These are phyloP conservation scores for Skeletonema tropicum DNA, from an alignment of 108 stramenopile genomes.

Conservation along the genomic window DNA sequence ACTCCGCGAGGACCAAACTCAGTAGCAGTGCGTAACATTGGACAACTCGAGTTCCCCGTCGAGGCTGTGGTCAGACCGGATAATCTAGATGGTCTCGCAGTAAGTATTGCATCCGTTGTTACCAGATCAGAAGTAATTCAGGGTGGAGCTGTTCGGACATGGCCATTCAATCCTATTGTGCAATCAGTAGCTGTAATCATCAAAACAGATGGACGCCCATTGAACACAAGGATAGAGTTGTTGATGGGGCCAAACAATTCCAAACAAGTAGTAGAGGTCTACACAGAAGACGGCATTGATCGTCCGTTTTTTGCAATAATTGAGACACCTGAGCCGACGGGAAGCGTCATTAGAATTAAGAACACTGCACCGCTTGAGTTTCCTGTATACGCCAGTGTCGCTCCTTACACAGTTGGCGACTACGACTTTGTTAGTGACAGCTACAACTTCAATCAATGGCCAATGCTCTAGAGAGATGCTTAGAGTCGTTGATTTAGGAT, in stretches of 20 bases:
- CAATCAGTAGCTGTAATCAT: conserved; percentile 68
- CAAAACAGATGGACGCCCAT: conserved; percentile 79
- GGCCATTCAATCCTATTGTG: conserved; percentile 72
- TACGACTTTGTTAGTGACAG: not conserved
- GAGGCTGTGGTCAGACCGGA: conserved; percentile 67
- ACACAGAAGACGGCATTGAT: conserved; percentile 83
- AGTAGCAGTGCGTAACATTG: conserved; percentile 80
- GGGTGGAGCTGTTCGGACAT: conserved; percentile 78
- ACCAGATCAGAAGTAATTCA: conserved; percentile 64
- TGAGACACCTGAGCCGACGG: conserved; percentile 67
- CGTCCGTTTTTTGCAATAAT: conserved; percentile 81
- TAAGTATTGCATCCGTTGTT: conserved; percentile 49
- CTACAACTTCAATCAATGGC: no score
- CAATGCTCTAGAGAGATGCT: no score
- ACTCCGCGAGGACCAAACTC: conserved; percentile 80
- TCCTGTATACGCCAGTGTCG: conserved; percentile 73
- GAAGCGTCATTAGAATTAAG: conserved; percentile 77
- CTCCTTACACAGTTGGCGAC: conserved; percentile 65
- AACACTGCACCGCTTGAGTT: conserved; percentile 86
- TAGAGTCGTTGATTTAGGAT: no score
- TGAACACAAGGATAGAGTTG: conserved; percentile 79
- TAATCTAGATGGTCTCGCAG: conserved; percentile 53
- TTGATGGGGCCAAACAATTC: conserved; percentile 87
- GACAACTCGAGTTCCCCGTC: conserved; percentile 79
- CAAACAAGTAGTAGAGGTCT: conserved; percentile 87